Percentiles rank a stretch among this genome's conserved stretches.
These are phyloP conservation scores for Waltergamsia citrina DNA, from an alignment of 2,329 filamentous ascomycete genomes.

Conservation along the genomic window DNA sequence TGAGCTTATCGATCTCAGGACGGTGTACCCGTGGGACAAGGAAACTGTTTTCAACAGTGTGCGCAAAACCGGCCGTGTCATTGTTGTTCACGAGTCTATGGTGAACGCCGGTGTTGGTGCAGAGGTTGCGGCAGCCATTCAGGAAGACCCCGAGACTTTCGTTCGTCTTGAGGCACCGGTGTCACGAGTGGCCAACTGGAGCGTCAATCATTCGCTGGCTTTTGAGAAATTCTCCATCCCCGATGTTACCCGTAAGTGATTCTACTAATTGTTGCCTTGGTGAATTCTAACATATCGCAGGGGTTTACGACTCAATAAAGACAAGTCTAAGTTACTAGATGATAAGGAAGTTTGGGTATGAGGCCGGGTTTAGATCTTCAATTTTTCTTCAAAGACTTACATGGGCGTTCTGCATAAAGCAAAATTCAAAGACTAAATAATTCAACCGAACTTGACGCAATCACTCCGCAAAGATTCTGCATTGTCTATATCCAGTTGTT, in stretches of 20 bases:
- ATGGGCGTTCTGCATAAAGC: neutral
- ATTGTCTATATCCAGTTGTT: too few species aligned
- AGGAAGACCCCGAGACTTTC: conserved; percentile 70
- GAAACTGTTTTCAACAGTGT: conserved; percentile 73
- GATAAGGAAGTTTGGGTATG: neutral
- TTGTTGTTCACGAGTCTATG: conserved; percentile 91
- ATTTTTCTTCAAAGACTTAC: neutral
- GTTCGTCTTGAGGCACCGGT: conserved; percentile 78
- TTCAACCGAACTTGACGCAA: neutral
- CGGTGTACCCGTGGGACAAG: conserved; percentile 87
- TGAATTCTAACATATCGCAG: conserved; percentile 24
- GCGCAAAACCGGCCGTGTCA: conserved; percentile 73
- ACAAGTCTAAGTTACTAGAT: conserved; percentile 53
- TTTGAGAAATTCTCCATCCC: conserved; percentile 79
- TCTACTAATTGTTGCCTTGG: neutral
- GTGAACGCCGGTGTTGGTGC: conserved; percentile 83
- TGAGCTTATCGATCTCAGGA: conserved; percentile 81
- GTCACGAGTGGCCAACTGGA: conserved; percentile 80
- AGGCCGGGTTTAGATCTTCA: neutral
- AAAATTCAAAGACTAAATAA: too few species aligned
- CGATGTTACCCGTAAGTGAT: conserved; percentile 71
- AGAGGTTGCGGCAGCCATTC: conserved; percentile 80
- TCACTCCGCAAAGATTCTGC: neutral
- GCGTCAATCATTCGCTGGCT: conserved; percentile 68
- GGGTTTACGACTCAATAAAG: conserved; percentile 64